A percentile compares a stretch with the other conserved stretches of the same genome.
Conservation (phyloP, 1,284 basidiomycete species). For the Leccinum cinnamomeum region DNA sequence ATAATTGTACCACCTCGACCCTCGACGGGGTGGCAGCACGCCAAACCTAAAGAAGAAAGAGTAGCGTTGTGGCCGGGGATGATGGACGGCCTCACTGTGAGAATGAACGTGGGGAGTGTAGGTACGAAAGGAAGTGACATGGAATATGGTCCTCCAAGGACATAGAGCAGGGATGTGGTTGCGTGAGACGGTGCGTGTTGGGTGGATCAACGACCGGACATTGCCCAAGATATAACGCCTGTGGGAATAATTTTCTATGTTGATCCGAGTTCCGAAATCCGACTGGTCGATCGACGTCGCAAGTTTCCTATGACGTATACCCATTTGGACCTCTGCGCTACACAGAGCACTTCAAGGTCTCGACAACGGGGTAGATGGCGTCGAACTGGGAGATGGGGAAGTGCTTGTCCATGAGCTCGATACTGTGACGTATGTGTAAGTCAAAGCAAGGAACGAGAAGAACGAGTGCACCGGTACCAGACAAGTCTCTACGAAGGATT, state of each 20-base stretch:
- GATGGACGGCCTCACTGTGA: no score
- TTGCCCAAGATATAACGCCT: not conserved
- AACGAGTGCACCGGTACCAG: constrained; percentile 61
- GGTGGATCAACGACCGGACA: no score
- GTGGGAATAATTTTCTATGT: not conserved
- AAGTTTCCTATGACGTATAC: not conserved
- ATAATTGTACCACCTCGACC: no score
- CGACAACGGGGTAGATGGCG: no score
- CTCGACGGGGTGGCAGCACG: no score
- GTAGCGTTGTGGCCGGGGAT: no score
- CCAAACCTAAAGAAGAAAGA: no score
- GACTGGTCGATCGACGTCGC: not conserved
- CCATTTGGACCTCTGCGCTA: not conserved
- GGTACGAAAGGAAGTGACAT: no score
- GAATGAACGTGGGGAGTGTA: no score
- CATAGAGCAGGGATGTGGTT: no score
- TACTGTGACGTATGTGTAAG: constrained; percentile 62
- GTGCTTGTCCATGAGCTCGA: constrained; percentile 67
- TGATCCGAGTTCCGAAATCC: not conserved
- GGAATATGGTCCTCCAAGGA: no score
- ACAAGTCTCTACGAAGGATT: constrained; percentile 48
- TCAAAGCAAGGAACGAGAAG: not conserved
- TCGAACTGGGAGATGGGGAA: constrained; percentile 49
- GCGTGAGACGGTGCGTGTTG: no score
- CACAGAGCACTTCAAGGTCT: not conserved